Percentiles rank a stretch among this genome's conserved stretches.
These are phyloP conservation scores for Talaromyces rugulosus DNA, from an alignment of 2,329 filamentous ascomycete species.

Conservation along the genomic window DNA sequence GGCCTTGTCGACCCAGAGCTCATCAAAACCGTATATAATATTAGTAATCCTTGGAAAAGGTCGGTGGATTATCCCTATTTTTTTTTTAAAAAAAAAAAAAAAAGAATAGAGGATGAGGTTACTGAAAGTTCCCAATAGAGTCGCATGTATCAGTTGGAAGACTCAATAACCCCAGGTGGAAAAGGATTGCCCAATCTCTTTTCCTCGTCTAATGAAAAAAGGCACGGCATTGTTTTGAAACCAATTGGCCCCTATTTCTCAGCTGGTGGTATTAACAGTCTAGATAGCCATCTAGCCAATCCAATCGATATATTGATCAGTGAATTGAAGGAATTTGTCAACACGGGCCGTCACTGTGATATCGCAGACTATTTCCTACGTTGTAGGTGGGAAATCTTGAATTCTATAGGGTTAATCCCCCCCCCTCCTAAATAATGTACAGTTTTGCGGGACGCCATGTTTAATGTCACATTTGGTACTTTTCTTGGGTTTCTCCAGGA, in stretches of 20 bases:
- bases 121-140: no score
- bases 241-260: slow-evolving; percentile 3
- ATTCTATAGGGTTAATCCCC: no score
- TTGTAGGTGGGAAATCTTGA: not conserved
- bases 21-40: no score
- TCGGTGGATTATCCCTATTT: no score
- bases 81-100: no score
- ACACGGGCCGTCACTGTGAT: not conserved
- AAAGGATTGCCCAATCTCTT: slow-evolving; percentile 10
- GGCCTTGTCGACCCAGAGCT: slow-evolving; percentile 55
- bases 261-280: not conserved
- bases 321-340: not conserved
- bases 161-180: not conserved
- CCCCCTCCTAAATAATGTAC: not conserved
- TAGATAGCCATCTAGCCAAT: not conserved
- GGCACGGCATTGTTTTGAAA: slow-evolving; percentile 1
- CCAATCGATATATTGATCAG: no score
- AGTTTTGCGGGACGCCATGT: slow-evolving; percentile 10
- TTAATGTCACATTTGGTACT: slow-evolving; percentile 4
- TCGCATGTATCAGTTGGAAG: no score
- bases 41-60: no score
- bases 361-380: slow-evolving; percentile 2
- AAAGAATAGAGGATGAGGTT: no score
- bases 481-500: not conserved
- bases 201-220: slow-evolving; percentile 4